Evolutionary conservation across 345 rosid species (phyloP), one percentile per base, ranked within the genome.

Genomic region (Citrus cavaleriei): DNA sequence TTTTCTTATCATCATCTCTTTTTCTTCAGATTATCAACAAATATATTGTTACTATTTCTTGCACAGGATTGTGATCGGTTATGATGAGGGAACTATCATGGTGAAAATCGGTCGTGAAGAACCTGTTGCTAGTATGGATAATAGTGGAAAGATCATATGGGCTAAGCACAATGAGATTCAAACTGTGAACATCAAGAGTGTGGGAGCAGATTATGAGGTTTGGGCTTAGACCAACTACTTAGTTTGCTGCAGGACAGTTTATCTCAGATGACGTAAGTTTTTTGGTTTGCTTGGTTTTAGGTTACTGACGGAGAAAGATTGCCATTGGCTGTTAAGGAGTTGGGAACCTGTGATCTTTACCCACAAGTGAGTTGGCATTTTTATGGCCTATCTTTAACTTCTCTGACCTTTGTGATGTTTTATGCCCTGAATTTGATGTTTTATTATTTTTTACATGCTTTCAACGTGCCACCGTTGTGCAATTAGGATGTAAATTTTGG

Each of bases 61-160:
- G 58, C 78, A 83, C 90, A 97, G 99, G 81, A 87, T 97, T 81
- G 98, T 93, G 80, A 93, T 97, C 71, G 99, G 99, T 70, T 97
- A 94, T 87, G 99, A 97, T 84, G 99, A 97, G 87, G 99, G 99
- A 89, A 94, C 96, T 79, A 94, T 97, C 75, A 97, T 97, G 99
- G 97, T 97, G 77, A 97, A 97, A 91, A 90, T 97, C 63, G 99
- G 99, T 70, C 92, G 96, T 61, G 99, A 97, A 85, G 93, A 89
- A 73, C 99, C 99, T 81, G 98, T 97, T 21, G 98, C 99, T 69
- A 97, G 99, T 86, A 97, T 97, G 99, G 99, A 97, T 82, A 97
- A 88, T 81, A 91, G 96, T 75, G 99, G 99, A 73, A 97, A 97
- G 87, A 94, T 97, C 85, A 94, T 94, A 82, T 97, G 99, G 99